phyloP scores from a whole-genome alignment of 345 rosid species.

The Citrus cavaleriei region DNA sequence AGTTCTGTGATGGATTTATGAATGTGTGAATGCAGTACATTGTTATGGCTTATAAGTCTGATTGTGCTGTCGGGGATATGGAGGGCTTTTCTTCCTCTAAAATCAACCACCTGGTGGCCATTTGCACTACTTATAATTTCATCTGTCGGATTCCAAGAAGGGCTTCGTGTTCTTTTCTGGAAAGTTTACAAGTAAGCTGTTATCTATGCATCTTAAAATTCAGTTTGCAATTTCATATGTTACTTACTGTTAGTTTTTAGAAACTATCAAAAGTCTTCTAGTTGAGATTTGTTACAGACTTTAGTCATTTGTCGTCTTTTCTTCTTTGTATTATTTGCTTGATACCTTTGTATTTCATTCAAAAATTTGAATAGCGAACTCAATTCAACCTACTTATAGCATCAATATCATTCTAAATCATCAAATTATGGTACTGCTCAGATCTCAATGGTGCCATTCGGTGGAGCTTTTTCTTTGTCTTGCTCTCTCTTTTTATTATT shows the following conservation, averaged over 20 bases:
- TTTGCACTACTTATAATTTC: conserved; percentile 69
- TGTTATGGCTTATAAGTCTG: conserved; percentile 86
- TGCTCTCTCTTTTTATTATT: too few relatives aligned
- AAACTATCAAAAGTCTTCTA: background rate
- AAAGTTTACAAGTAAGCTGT: conserved; percentile 64
- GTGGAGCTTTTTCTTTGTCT: background rate
- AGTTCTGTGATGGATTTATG: conserved; percentile 4
- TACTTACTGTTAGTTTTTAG: background rate
- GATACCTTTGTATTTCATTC: background rate
- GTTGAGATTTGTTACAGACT: background rate
- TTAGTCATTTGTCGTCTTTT: background rate
- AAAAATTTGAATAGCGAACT: background rate
- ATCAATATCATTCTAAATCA: too few relatives aligned
- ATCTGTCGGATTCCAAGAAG: conserved; percentile 85
- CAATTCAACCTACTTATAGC: background rate
- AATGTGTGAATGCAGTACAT: conserved; percentile 45
- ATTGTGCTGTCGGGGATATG: conserved; percentile 79
- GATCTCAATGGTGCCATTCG: too few relatives aligned
- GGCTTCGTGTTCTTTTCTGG: conserved; percentile 88
- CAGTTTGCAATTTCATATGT: background rate
- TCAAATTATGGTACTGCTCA: too few relatives aligned
- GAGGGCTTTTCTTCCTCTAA: conserved; percentile 92
- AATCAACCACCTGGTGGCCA: conserved; percentile 73
- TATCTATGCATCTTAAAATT: background rate
- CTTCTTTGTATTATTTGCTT: background rate